Percentiles rank a stretch among this genome's conserved stretches.
Evolutionary conservation across 1,139 yeast species (phyloP).

Genomic region (Yamadazyma songkhlaensis): DNA sequence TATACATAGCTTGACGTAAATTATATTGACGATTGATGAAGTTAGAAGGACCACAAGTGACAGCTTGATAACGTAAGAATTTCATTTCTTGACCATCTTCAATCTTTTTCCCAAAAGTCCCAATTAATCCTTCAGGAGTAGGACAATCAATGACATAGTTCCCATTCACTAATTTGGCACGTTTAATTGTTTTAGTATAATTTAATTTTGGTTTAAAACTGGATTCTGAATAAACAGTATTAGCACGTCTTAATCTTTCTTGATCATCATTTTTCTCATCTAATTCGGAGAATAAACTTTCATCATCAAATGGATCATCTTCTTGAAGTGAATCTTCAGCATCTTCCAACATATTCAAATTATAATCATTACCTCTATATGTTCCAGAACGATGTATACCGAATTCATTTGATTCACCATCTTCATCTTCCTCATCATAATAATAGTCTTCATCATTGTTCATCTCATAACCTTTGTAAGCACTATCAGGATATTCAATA

Average conservation of each 20-base stretch:
- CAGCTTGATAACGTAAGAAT: slow-evolving; percentile 77
- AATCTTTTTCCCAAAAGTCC: slow-evolving; percentile 49
- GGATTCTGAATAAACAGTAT: slow-evolving; percentile 24
- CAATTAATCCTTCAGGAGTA: slow-evolving; percentile 58
- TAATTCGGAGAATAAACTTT: slow-evolving; percentile 41
- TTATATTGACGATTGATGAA: slow-evolving; percentile 57
- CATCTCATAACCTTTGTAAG: slow-evolving; percentile 23
- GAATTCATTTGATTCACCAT: slow-evolving; percentile 14
- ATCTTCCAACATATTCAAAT: slow-evolving; percentile 41
- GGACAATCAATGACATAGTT: slow-evolving; percentile 80
- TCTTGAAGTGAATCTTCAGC: slow-evolving; percentile 30
- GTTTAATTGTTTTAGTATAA: slow-evolving; percentile 47
- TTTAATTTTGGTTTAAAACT: slow-evolving; percentile 42
- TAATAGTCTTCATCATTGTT: slow-evolving; percentile 22
- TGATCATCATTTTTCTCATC: slow-evolving; percentile 30
- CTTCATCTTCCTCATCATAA: slow-evolving; percentile 12
- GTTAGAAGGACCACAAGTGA: slow-evolving; percentile 74
- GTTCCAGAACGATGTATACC: slow-evolving; percentile 16
- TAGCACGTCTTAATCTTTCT: slow-evolving; percentile 9
- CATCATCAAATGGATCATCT: slow-evolving; percentile 47
- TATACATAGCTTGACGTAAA: slow-evolving; percentile 64
- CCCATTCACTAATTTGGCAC: slow-evolving; percentile 61
- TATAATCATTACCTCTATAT: slow-evolving; percentile 40
- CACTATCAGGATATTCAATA: slow-evolving; percentile 33
- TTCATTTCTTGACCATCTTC: slow-evolving; percentile 63